Evolutionary conservation across 192 early-diverging fungal genomes (phyloP).

Genomic region (Geosiphon pyriformis): DNA sequence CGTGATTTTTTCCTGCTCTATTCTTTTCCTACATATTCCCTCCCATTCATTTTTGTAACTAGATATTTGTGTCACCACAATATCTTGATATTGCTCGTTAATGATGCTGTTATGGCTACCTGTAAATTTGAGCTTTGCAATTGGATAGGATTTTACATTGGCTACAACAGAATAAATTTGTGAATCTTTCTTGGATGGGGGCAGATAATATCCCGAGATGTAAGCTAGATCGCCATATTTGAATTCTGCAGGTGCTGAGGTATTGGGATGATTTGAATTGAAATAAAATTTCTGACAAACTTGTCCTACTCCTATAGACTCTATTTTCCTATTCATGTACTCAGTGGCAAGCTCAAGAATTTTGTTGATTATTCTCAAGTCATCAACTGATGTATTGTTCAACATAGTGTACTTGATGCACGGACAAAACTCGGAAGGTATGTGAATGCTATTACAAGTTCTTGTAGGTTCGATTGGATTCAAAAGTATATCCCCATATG

Average conservation of each 20-base stretch:
- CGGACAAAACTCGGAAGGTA: slow-evolving; percentile 34
- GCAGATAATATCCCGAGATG: slow-evolving; percentile 3
- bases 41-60: not conserved
- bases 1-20: slow-evolving; percentile 27
- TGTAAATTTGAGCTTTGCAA: slow-evolving; percentile 18
- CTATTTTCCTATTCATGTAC: slow-evolving; percentile 27
- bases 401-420: slow-evolving; percentile 30
- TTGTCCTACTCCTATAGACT: slow-evolving; percentile 22
- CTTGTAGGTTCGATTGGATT: slow-evolving; percentile 23
- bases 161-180: not conserved
- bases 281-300: slow-evolving; percentile 19
- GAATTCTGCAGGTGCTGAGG: not conserved
- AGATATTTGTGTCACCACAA: not conserved
- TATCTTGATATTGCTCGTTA: not conserved
- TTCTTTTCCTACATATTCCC: slow-evolving; percentile 23
- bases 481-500: slow-evolving; percentile 27
- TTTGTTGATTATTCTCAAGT: slow-evolving; percentile 25
- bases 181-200: not conserved
- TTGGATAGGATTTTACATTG: not conserved
- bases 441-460: slow-evolving; percentile 22
- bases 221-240: not conserved
- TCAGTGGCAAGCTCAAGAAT: slow-evolving; percentile 17
- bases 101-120: slow-evolving; percentile 11
- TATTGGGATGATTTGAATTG: not conserved
- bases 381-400: slow-evolving; percentile 19